Base-by-base conservation (phyloP, 768 basidiomycete genomes). In the Saitozyma podzolica region DNA sequence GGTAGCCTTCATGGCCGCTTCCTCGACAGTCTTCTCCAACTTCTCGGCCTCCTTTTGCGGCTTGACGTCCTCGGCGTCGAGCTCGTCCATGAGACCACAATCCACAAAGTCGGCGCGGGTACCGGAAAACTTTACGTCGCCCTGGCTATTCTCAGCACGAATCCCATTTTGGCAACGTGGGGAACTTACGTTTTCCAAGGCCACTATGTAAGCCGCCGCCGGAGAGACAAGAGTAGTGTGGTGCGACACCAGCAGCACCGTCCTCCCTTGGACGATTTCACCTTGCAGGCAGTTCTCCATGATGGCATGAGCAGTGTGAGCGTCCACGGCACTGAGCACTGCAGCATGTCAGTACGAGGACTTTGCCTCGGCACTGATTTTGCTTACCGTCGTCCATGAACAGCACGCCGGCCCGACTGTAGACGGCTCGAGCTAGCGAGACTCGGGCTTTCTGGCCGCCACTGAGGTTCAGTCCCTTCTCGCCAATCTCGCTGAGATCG, bases 201-300 rank as follows among this genome's bases (percentile, higher is more conserved):
- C 70, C 16, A 95, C 89, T 67, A 97, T 83, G 77, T 91, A 93
- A 29, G 80, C 82, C 1, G 94, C 91, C 40, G 86, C 88, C 0
- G 90, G 86, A 2, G 86, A 84, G 72, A 91, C 92, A 5, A 98
- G 83, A 72, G 92, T 89, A 41, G 96, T 89, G 73, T 95, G 92
- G 73, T 99, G 95, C 3, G 94, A 96, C 55, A 96, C 92, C 20
- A 98, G 83, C 50, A 97, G 83, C 54, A 95, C 81, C 0, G 94
- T 96, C 52, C 93, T 84, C 16, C 86, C 87, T n/a, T 81, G 78
- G 75, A 92, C 83, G 48, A 96, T 81, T 52, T 89, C 87, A 8
- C 94, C 92, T 65, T 84, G 83, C 19, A 98, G 82, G 69, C 91
- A 93, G 57, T 91, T 83, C 17, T 86, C 82, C 70, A 88, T 88